A percentile compares a stretch with the other conserved stretches of the same genome.
Evolutionary conservation across 1,284 basidiomycete genomes (phyloP).

Genomic region (Prillingera fragicola): DNA sequence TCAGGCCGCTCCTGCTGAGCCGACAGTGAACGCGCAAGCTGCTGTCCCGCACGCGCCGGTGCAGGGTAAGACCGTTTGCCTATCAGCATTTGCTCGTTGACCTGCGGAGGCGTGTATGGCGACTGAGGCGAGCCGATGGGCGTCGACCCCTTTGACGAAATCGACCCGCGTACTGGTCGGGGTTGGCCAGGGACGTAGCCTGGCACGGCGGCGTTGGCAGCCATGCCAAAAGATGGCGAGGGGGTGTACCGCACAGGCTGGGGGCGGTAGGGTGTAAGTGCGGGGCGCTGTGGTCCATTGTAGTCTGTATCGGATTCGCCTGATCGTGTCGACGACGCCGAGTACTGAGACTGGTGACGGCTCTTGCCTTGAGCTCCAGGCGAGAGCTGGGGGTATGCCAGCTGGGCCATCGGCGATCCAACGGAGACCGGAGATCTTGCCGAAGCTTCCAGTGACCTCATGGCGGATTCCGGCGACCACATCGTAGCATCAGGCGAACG

Average conservation of each 20-base stretch:
- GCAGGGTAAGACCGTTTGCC: too few relatives aligned
- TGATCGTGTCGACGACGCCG: too few relatives aligned
- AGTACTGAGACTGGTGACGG: too few relatives aligned
- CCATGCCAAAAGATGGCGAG: slow-evolving; percentile 5
- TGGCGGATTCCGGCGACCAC: too few relatives aligned
- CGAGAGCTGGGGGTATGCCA: too few relatives aligned
- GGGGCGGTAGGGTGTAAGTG: slow-evolving; percentile 32
- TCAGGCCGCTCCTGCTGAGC: slow-evolving; percentile 1
- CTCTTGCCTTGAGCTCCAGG: too few relatives aligned
- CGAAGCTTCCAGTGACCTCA: too few relatives aligned
- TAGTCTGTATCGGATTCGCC: too few relatives aligned
- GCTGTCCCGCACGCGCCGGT: background rate
- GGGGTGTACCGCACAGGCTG: slow-evolving; percentile 32
- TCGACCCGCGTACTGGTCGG: slow-evolving; percentile 33
- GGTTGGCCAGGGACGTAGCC: slow-evolving; percentile 42
- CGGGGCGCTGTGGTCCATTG: slow-evolving; percentile 12
- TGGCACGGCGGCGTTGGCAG: slow-evolving; percentile 8
- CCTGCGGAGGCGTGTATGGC: background rate
- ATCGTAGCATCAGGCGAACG: too few relatives aligned
- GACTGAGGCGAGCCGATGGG: background rate
- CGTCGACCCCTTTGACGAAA: slow-evolving; percentile 12
- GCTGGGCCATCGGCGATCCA: too few relatives aligned
- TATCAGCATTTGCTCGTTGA: too few relatives aligned
- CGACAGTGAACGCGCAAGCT: slow-evolving; percentile 6
- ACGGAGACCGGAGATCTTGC: too few relatives aligned